Percentiles rank a stretch among this genome's conserved stretches.
These are phyloP conservation scores for Cercospora janseana DNA, from an alignment of 2,329 filamentous ascomycete species.

Conservation along the genomic window DNA sequence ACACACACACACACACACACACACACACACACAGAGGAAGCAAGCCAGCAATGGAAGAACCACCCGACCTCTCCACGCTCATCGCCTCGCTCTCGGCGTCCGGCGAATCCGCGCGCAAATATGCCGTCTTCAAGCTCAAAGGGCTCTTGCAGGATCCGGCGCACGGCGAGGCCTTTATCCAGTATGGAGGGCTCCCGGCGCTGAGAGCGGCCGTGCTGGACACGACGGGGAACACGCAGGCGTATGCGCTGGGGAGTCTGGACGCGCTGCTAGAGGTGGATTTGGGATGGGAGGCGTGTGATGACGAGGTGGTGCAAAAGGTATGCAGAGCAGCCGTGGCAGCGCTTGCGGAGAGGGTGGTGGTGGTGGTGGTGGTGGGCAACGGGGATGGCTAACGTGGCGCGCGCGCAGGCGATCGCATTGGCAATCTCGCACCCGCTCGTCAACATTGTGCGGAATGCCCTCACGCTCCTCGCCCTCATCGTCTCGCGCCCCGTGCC, in stretches of 20 bases:
- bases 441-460: constrained; percentile 93
- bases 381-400: neutral
- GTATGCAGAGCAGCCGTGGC: constrained; percentile 44
- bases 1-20: too few species aligned
- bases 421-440: constrained; percentile 91
- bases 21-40: constrained; percentile 28
- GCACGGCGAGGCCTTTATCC: constrained; percentile 95
- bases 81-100: constrained; percentile 59
- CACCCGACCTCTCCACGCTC: constrained; percentile 36
- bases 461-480: constrained; percentile 93
- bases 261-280: constrained; percentile 88
- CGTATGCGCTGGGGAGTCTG: constrained; percentile 89
- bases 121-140: constrained; percentile 98
- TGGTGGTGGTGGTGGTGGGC: neutral
- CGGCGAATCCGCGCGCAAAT: constrained; percentile 91
- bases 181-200: constrained; percentile 77
- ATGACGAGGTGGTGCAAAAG: constrained; percentile 66
- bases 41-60: constrained; percentile 33
- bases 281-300: constrained; percentile 93
- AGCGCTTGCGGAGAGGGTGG: neutral
- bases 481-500: constrained; percentile 76
- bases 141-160: constrained; percentile 91
- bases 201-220: constrained; percentile 80
- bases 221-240: constrained; percentile 87
- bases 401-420: constrained; percentile 79